Percentiles rank a stretch among this genome's conserved stretches.
Evolutionary conservation across 345 rosid genomes (phyloP).

Genomic region (Boechera stricta): DNA sequence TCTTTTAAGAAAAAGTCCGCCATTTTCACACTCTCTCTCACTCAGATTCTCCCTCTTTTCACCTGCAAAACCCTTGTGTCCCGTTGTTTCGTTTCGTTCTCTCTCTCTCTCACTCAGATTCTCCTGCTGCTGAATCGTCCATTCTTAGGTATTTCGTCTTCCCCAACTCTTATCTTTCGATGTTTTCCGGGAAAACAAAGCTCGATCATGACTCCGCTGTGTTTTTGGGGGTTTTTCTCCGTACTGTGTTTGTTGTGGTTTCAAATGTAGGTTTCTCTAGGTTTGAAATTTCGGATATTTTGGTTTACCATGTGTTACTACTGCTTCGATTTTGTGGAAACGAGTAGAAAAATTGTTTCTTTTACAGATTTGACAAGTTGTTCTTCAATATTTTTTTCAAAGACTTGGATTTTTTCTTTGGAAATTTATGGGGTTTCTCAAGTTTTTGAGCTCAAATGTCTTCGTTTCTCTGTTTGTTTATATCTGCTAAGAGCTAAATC

Average conservation of each 20-base stretch:
- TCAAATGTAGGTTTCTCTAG: constrained; percentile 25
- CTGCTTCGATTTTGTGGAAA: constrained; percentile 27
- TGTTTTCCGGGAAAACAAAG: background rate
- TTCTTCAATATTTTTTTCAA: constrained; percentile 14
- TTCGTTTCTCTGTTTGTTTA: constrained; percentile 8
- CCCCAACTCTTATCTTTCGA: background rate
- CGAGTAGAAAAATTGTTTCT: constrained; percentile 18
- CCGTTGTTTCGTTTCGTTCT: constrained; percentile 13
- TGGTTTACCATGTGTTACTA: background rate
- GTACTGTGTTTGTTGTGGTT: constrained; percentile 30
- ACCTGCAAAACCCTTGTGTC: constrained; percentile 20
- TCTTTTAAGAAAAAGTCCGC: constrained; percentile 7
- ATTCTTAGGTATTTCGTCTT: constrained; percentile 33
- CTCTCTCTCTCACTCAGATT: background rate
- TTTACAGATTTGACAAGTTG: constrained; percentile 19
- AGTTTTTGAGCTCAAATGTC: constrained; percentile 15
- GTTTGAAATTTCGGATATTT: constrained; percentile 19
- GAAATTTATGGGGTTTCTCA: constrained; percentile 17
- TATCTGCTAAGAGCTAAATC: constrained; percentile 2
- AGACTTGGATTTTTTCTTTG: constrained; percentile 22
- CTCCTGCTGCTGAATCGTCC: background rate
- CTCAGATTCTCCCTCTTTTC: constrained; percentile 33
- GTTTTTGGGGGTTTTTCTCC: constrained; percentile 23
- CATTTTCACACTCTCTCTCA: constrained; percentile 30
- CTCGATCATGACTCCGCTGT: constrained; percentile 14